These are phyloP conservation scores for Stylosanthes scabra DNA, from an alignment of 331 rosid genomes.

Conservation along the genomic window DNA sequence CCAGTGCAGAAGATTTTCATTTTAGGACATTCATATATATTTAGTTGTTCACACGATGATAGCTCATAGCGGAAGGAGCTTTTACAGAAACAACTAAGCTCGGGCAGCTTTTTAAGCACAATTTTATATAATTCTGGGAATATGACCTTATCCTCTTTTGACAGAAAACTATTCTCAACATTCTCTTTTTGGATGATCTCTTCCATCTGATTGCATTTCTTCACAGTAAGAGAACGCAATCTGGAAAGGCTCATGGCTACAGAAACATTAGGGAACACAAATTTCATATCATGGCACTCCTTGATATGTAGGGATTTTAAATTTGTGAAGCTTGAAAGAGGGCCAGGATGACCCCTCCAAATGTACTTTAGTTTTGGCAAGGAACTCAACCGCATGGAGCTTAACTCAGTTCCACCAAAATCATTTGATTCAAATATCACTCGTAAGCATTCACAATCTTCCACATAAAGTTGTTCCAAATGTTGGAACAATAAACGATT, in stretches of 20 bases:
- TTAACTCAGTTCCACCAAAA: neutral
- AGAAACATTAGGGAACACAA: slow-evolving; percentile 17
- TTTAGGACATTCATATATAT: neutral
- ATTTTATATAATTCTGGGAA: rapidly evolving
- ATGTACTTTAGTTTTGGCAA: slow-evolving; percentile 21
- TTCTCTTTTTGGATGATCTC: neutral
- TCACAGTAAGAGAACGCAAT: rapidly evolving
- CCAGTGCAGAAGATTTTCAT: neutral
- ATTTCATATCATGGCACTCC: neutral
- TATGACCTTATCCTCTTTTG: slow-evolving; percentile 7
- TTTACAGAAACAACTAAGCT: slow-evolving; percentile 2
- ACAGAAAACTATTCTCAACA: neutral
- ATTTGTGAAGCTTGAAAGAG: neutral
- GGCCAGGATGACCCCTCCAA: neutral
- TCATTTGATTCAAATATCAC: slow-evolving; percentile 29
- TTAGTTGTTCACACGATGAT: rapidly evolving
- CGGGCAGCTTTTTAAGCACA: neutral
- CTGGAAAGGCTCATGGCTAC: neutral
- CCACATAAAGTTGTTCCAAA: rapidly evolving
- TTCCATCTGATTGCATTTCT: neutral
- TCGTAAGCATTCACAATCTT: neutral
- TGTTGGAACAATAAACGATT: neutral
- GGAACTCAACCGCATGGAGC: rapidly evolving
- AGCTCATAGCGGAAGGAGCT: slow-evolving; percentile 6
- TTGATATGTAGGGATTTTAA: neutral